Conservation (phyloP, 2,329 filamentous ascomycete genomes). For the Fusarium xyrophilum region DNA sequence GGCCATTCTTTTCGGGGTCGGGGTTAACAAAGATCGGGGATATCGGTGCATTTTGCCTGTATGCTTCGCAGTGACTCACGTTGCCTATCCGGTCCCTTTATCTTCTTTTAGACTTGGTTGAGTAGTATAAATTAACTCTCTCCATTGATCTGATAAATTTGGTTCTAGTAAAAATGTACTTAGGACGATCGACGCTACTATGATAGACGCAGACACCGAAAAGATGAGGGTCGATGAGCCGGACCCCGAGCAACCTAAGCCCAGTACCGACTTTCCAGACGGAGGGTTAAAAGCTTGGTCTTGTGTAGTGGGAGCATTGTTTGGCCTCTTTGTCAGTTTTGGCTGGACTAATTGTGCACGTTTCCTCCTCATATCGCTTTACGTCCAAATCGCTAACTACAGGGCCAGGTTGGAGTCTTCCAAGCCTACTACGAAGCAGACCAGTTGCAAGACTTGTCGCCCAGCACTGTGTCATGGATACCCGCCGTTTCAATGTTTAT, state of each 20-base stretch:
- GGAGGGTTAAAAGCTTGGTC: not conserved
- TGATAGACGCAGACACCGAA: not conserved
- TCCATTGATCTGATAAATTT: no score
- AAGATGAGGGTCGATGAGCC: not conserved
- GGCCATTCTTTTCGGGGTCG: no score
- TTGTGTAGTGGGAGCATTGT: rapidly evolving
- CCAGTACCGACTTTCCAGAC: not conserved
- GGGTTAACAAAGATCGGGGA: no score
- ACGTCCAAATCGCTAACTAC: not conserved
- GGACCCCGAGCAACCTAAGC: not conserved
- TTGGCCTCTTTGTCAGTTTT: not conserved
- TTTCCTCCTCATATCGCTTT: no score
- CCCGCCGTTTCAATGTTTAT: not conserved
- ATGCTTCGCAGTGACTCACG: no score
- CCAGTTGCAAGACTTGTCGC: not conserved
- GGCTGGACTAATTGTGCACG: not conserved
- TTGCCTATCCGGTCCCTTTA: no score
- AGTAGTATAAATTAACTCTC: no score
- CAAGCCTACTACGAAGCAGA: not conserved
- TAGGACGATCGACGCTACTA: no score
- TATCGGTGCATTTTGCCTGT: no score
- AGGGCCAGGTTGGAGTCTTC: not conserved
- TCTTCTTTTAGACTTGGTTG: no score
- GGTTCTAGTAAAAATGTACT: no score
- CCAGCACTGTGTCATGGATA: not conserved